phyloP scores from a whole-genome alignment of 1,284 basidiomycete species.

The Boletus albobrunnescens region DNA sequence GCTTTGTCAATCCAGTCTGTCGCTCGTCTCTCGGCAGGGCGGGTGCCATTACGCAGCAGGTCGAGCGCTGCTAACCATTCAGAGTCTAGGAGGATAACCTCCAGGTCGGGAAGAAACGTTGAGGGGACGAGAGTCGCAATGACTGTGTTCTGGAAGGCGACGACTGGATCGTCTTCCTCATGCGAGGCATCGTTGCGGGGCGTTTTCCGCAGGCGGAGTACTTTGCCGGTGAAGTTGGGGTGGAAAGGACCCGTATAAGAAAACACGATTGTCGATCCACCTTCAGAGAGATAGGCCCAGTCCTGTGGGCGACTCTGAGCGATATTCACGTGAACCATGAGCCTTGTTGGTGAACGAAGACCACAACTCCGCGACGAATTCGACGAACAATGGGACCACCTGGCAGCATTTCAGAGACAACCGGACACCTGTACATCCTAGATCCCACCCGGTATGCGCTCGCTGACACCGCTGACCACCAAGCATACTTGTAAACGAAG shows the following conservation, averaged over 20 bases:
- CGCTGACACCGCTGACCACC: constrained; percentile 2
- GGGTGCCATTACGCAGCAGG: constrained; percentile 40
- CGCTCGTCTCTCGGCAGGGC: constrained; percentile 53
- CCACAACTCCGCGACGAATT: constrained; percentile 4
- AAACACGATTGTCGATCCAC: constrained; percentile 86
- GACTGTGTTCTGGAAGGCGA: constrained; percentile 61
- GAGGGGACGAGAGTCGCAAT: constrained; percentile 58
- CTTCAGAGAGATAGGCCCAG: constrained; percentile 86
- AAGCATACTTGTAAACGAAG: constrained; percentile 7
- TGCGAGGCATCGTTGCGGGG: constrained; percentile 4
- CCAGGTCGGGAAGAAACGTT: constrained; percentile 54
- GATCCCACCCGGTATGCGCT: constrained; percentile 24
- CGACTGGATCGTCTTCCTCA: constrained; percentile 51
- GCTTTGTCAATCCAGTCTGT: constrained; percentile 57
- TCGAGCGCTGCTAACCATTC: constrained; percentile 61
- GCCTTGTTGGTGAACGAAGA: no score
- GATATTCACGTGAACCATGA: constrained; percentile 20
- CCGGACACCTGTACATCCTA: no score
- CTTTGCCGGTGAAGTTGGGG: constrained; percentile 54
- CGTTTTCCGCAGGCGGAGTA: constrained; percentile 71
- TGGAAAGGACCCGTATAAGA: constrained; percentile 61
- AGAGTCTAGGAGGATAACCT: constrained; percentile 49
- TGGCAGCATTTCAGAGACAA: no score
- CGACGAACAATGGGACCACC: constrained; percentile 26
- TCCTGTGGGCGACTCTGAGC: constrained; percentile 48